phyloP scores from a whole-genome alignment of 176 grass and related monocot species.

The Aegilops sharonensis region DNA sequence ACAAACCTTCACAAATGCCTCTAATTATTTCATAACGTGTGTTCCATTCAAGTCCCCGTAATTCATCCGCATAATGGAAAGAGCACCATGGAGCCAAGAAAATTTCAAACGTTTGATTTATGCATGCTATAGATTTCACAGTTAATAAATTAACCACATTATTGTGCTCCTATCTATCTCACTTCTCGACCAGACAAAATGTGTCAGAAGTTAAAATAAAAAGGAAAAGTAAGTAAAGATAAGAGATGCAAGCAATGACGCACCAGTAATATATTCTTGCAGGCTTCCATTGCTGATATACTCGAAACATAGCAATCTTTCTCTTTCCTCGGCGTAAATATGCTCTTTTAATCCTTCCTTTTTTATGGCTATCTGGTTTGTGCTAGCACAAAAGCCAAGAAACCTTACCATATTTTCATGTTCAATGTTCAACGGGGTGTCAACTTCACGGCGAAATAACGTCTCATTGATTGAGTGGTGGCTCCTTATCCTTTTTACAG shows the following conservation, averaged over 20 bases:
- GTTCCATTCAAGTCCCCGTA: too few relatives aligned
- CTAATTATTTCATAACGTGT: too few relatives aligned
- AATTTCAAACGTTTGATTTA: background rate
- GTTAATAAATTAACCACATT: too few relatives aligned
- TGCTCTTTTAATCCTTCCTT: background rate
- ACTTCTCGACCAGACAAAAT: too few relatives aligned
- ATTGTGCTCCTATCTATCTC: too few relatives aligned
- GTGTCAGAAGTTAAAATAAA: too few relatives aligned
- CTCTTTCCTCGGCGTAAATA: background rate
- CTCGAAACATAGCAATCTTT: background rate
- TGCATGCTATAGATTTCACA: background rate
- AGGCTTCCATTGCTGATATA: background rate
- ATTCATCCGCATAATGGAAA: background rate
- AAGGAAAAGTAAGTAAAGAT: background rate
- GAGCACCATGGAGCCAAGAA: background rate
- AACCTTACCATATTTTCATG: background rate
- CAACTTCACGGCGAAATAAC: background rate
- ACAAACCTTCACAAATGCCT: too few relatives aligned
- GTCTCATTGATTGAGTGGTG: background rate
- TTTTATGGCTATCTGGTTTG: background rate
- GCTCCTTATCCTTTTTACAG: background rate
- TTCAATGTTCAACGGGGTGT: background rate
- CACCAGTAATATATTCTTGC: background rate
- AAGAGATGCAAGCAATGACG: background rate
- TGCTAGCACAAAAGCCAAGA: background rate